A percentile compares a stretch with the other conserved stretches of the same genome.
Evolutionary conservation across 208 protist genomes (phyloP).

Genomic region (Trypanosoma boissoni): DNA sequence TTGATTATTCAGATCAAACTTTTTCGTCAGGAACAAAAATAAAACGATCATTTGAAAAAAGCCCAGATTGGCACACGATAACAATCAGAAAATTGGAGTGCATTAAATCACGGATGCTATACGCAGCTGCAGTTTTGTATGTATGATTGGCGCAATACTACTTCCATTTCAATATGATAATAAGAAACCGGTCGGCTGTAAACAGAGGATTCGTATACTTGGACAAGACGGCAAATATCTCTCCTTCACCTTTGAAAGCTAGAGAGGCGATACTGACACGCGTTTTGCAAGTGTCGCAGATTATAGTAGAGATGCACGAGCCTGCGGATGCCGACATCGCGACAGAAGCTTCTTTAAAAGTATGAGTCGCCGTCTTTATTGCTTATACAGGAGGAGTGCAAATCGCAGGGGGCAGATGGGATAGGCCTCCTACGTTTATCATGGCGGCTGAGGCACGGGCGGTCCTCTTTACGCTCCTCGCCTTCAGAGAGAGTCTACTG

Average conservation of each 20-base stretch:
- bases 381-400: neutral
- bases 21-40: neutral
- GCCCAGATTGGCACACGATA: neutral
- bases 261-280: neutral
- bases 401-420: constrained; percentile 5
- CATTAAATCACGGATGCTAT: neutral
- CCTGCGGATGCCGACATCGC: neutral
- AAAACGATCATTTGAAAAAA: neutral
- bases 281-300: neutral
- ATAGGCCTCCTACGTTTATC: constrained; percentile 7
- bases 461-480: constrained; percentile 3
- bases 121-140: neutral
- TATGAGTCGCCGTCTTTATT: constrained; percentile 17
- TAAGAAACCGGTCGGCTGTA: neutral
- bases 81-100: neutral
- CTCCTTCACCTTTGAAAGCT: neutral
- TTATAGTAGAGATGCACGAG: neutral
- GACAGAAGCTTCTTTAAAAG: constrained; percentile 17
- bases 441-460: constrained; percentile 18
- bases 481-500: neutral
- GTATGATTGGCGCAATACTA: neutral
- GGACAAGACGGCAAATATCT: neutral
- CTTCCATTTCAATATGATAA: neutral
- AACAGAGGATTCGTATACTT: neutral
- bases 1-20: neutral